Evolutionary conservation across 2,329 filamentous ascomycete genomes (phyloP), one percentile per base, ranked within the genome.

Genomic region (Cladosporium sp.): DNA sequence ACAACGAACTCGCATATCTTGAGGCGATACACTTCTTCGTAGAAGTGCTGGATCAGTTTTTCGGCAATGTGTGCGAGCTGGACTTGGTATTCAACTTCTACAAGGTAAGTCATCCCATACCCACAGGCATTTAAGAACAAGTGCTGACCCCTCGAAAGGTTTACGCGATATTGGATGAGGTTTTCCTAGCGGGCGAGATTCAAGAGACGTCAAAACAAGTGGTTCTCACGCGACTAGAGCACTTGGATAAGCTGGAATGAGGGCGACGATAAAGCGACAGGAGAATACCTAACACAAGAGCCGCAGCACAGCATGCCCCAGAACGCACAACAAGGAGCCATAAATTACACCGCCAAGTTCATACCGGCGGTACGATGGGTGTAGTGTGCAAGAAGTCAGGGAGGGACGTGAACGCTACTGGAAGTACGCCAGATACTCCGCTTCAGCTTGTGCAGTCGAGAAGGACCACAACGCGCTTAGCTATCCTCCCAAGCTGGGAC

Each of bases 21-120:
- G 94, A 99, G 78, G 94, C 92, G 6, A 97, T 99, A 71, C 94
- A 99, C 78, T 99, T 99, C 81, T 99, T 99, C 72, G 94, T 99
- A 68, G 94, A 99, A 80, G 94, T 99, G 62, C 83, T 99, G 69
- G 94, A 99, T 81, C 87, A 92, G 70, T 99, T 99, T 78, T 99
- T 99, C 75, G 94, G 94, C 65, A 99, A 99, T 75, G 94, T 99
- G 60, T 99, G 94, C 79, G 94, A 99, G 80, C 82, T 99, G 73
- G 94, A 99, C 78, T 80, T 99, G 73, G 84, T 87, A 17, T 87
- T 88, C 70, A 88, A 88, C 66, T 88, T 88, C 65, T 88, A 87
- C 73, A 88, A 88, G 80, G 83, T 84, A 63, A 22, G 80, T 70
- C 9, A 34, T 9, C 2, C 3, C 11, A 34, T 8, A 11, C 11